Conservation (phyloP, 352 stramenopile species). For the Globisporangium middletonii region DNA sequence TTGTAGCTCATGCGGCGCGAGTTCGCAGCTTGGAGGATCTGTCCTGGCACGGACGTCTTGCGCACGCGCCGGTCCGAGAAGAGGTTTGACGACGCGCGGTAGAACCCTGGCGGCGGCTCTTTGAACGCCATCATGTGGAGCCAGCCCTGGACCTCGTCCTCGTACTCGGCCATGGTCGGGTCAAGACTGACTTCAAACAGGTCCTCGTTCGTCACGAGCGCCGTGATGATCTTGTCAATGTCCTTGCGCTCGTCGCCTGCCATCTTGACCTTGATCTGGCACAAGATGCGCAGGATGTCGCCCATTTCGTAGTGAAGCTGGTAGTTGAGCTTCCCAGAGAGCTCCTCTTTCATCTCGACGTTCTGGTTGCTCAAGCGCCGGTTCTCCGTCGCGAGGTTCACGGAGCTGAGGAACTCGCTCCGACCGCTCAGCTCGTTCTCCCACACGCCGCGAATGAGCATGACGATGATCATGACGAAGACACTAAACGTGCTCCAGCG, state of each 20-base stretch:
- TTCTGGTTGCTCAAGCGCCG: conserved; percentile 58
- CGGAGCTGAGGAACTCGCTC: conserved; percentile 45
- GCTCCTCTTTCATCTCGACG: conserved; percentile 60
- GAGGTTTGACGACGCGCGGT: conserved; percentile 4
- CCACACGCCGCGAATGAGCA: conserved; percentile 33
- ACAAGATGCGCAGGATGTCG: conserved; percentile 64
- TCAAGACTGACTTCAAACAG: conserved; percentile 56
- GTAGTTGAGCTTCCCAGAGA: conserved; percentile 55
- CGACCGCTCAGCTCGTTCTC: conserved; percentile 41
- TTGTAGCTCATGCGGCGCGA: conserved; percentile 17
- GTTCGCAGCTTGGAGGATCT: conserved; percentile 14
- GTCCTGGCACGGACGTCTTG: conserved; percentile 7
- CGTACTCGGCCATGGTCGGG: conserved; percentile 47
- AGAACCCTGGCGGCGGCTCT: conserved; percentile 15
- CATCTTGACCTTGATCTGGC: conserved; percentile 69
- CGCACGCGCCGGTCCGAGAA: conserved; percentile 6
- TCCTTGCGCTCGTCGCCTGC: conserved; percentile 30
- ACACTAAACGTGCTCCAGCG: conserved; percentile 24
- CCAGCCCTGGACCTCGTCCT: conserved; percentile 67
- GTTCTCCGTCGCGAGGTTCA: conserved; percentile 47
- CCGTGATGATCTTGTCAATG: conserved; percentile 67
- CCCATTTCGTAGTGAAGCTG: conserved; percentile 72
- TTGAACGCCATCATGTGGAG: conserved; percentile 69
- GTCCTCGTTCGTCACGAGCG: conserved; percentile 59
- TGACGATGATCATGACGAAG: conserved; percentile 27